phyloP scores from a whole-genome alignment of 202 grass and related monocot species.

The Hordeum pubiflorum region DNA sequence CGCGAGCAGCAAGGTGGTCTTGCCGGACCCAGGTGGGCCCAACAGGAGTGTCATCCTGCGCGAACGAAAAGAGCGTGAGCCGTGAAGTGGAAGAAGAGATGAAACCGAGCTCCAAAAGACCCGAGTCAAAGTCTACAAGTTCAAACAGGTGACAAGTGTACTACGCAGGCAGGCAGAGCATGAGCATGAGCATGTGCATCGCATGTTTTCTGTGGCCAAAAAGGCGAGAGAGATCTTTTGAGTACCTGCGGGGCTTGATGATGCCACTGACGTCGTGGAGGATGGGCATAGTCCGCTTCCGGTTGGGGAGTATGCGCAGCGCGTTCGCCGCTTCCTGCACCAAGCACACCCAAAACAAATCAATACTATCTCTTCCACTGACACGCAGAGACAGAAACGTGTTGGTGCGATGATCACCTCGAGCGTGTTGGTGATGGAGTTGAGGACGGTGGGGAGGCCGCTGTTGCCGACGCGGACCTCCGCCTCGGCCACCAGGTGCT shows the following conservation, averaged over 20 bases:
- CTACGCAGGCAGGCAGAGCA: neutral
- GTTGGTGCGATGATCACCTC: slow-evolving; percentile 36
- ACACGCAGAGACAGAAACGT: neutral
- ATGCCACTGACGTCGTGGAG: slow-evolving; percentile 78
- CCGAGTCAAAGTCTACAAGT: neutral
- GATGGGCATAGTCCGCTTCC: slow-evolving; percentile 61
- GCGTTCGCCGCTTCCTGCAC: slow-evolving; percentile 51
- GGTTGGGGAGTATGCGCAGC: slow-evolving; percentile 58
- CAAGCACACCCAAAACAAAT: slow-evolving; percentile 11
- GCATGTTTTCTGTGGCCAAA: neutral
- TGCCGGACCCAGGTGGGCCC: slow-evolving; percentile 78
- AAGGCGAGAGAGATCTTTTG: neutral
- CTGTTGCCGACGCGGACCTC: slow-evolving; percentile 72
- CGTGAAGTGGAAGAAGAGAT: neutral
- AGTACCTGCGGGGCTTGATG: slow-evolving; percentile 75
- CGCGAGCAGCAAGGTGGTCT: slow-evolving; percentile 85
- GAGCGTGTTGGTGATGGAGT: slow-evolving; percentile 51
- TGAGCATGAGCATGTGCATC: neutral
- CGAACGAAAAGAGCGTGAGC: slow-evolving; percentile 28
- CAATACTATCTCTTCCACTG: neutral
- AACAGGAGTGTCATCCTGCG: slow-evolving; percentile 78
- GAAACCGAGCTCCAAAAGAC: neutral
- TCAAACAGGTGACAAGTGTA: neutral
- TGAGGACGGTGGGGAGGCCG: slow-evolving; percentile 77
- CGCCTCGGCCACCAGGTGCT: slow-evolving; percentile 52